Conservation (phyloP, 768 basidiomycete genomes). For the Amanita inopinata region DNA sequence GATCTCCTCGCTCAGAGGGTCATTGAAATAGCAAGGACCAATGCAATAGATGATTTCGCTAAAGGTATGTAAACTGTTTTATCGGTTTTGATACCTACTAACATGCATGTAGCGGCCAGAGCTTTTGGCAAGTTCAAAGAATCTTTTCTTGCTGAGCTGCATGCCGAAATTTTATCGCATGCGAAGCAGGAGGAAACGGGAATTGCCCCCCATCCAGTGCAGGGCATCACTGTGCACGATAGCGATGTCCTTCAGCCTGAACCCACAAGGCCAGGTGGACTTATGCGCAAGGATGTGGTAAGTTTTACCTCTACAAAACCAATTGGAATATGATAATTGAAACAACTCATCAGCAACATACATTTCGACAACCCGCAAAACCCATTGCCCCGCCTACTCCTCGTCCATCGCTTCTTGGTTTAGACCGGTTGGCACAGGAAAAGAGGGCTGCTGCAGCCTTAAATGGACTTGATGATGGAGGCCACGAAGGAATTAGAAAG, state of each 20-base stretch:
- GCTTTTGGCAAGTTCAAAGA: constrained; percentile 83
- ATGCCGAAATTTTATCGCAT: constrained; percentile 71
- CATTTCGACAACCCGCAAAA: constrained; percentile 68
- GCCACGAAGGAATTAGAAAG: constrained; percentile 47
- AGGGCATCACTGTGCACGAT: constrained; percentile 70
- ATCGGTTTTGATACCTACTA: constrained; percentile 1
- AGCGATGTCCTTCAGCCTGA: constrained; percentile 82
- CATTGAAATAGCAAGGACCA: constrained; percentile 70
- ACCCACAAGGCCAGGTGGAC: constrained; percentile 65
- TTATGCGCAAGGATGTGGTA: constrained; percentile 60
- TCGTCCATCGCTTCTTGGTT: constrained; percentile 69
- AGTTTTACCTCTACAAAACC: too few relatives aligned
- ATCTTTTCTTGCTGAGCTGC: constrained; percentile 67
- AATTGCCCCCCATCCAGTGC: constrained; percentile 45
- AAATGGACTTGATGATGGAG: constrained; percentile 29
- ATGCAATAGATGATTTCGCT: constrained; percentile 52
- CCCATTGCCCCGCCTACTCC: constrained; percentile 72
- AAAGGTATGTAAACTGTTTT: constrained; percentile 37
- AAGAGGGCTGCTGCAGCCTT: constrained; percentile 58
- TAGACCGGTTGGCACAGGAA: constrained; percentile 83
- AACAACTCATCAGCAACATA: constrained; percentile 74
- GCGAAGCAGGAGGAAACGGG: constrained; percentile 53
- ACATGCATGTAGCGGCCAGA: constrained; percentile 43
- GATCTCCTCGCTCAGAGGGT: constrained; percentile 73
- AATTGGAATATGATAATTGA: too few relatives aligned